Evolutionary conservation across 805 yeast genomes (phyloP).

Genomic region (Ogataea haglerorum): DNA sequence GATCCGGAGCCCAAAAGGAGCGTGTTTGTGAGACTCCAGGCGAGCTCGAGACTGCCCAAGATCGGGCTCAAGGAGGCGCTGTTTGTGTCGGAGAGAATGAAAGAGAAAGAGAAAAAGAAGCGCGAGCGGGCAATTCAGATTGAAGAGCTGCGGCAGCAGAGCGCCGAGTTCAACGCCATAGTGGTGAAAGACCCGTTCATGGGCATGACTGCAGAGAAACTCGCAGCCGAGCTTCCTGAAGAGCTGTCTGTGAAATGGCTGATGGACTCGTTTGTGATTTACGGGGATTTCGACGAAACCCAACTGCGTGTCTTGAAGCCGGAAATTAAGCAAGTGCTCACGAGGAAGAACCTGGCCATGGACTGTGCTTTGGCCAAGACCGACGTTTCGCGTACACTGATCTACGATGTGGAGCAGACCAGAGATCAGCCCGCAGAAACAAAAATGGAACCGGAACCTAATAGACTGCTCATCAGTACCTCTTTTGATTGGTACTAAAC

Average conservation of each 20-base stretch:
- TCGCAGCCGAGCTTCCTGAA: constrained; percentile 32
- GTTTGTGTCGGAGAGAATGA: constrained; percentile 31
- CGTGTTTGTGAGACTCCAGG: constrained; percentile 51
- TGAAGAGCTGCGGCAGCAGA: constrained; percentile 21
- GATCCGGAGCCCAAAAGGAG: constrained; percentile 79
- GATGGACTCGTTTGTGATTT: constrained; percentile 38
- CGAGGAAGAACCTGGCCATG: constrained; percentile 45
- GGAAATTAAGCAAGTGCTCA: constrained; percentile 36
- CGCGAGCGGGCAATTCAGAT: constrained; percentile 27
- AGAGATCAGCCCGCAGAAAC: background rate
- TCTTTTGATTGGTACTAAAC: constrained; percentile 9
- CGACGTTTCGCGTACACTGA: constrained; percentile 35
- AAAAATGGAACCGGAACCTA: background rate
- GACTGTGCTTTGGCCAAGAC: constrained; percentile 45
- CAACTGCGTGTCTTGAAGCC: constrained; percentile 39
- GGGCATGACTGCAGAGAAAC: constrained; percentile 48
- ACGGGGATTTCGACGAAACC: constrained; percentile 34
- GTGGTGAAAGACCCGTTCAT: constrained; percentile 49
- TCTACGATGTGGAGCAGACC: constrained; percentile 21
- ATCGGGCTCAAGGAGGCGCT: constrained; percentile 46
- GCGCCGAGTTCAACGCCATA: constrained; percentile 47
- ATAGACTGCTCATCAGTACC: constrained; percentile 3
- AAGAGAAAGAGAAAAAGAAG: constrained; percentile 28
- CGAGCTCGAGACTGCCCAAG: constrained; percentile 37
- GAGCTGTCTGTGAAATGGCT: constrained; percentile 39